A percentile compares a stretch with the other conserved stretches of the same genome.
These are phyloP conservation scores for Trichoderma sp. DNA, from an alignment of 2,329 filamentous ascomycete species.

Conservation along the genomic window DNA sequence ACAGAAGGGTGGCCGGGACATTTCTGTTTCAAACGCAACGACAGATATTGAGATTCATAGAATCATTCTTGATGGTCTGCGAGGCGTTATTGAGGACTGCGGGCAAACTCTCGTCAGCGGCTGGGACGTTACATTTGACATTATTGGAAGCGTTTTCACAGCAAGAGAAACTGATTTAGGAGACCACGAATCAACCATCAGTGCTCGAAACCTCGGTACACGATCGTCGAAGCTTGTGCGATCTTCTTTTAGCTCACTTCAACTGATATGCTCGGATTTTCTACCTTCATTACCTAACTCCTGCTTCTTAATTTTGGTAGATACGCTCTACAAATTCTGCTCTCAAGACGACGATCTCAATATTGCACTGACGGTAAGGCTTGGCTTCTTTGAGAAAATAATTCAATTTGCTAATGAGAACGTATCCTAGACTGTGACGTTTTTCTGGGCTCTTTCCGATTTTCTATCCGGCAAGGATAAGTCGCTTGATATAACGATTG, in stretches of 20 bases:
- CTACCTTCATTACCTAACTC: slow-evolving; percentile 67
- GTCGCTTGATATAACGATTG: slow-evolving; percentile 56
- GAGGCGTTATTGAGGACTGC: slow-evolving; percentile 79
- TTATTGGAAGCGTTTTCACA: slow-evolving; percentile 79
- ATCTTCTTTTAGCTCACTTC: slow-evolving; percentile 82
- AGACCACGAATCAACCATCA: slow-evolving; percentile 30
- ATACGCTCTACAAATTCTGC: slow-evolving; percentile 86
- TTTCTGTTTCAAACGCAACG: slow-evolving; percentile 56
- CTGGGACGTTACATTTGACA: slow-evolving; percentile 82
- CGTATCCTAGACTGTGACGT: slow-evolving; percentile 71
- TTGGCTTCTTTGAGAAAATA: not conserved
- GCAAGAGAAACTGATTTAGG: slow-evolving; percentile 37
- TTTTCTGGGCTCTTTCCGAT: slow-evolving; percentile 94
- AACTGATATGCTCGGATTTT: slow-evolving; percentile 95
- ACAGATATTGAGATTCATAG: slow-evolving; percentile 78
- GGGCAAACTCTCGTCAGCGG: slow-evolving; percentile 79
- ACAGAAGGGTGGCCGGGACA: slow-evolving; percentile 50
- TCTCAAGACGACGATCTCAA: slow-evolving; percentile 90
- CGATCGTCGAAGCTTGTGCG: slow-evolving; percentile 74
- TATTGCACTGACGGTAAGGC: slow-evolving; percentile 80
- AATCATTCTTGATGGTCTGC: slow-evolving; percentile 74
- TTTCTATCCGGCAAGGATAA: slow-evolving; percentile 66
- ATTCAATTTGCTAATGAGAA: not conserved
- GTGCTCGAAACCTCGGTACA: slow-evolving; percentile 43
- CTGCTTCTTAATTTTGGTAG: slow-evolving; percentile 75